A percentile compares a stretch with the other conserved stretches of the same genome.
These are phyloP conservation scores for Chalciporus chontae DNA, from an alignment of 768 basidiomycete species.

Conservation along the genomic window DNA sequence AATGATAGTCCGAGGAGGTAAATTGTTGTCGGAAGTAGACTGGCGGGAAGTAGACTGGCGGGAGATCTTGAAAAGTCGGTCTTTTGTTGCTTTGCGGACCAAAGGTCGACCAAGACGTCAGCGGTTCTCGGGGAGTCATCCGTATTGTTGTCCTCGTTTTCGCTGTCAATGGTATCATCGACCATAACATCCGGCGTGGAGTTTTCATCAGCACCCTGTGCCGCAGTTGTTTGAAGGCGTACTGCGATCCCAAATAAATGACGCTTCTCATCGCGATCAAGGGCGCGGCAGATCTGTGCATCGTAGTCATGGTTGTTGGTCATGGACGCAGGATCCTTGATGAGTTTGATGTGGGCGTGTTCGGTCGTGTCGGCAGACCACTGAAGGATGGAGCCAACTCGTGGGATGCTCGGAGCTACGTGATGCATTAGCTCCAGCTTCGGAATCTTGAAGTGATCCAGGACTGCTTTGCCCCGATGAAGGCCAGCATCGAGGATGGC, in stretches of 20 bases:
- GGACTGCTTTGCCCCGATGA: conserved; percentile 22
- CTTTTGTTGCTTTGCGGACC: no score
- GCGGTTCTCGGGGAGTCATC: no score
- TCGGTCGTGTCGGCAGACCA: conserved; percentile 19
- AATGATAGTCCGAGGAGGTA: neutral
- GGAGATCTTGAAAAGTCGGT: no score
- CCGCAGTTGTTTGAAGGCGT: no score
- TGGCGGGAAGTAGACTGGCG: no score
- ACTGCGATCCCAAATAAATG: conserved; percentile 4
- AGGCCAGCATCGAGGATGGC: conserved; percentile 30
- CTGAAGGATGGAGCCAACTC: conserved; percentile 25
- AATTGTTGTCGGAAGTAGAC: neutral
- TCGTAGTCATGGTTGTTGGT: conserved; percentile 25
- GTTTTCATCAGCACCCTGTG: no score
- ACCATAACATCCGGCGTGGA: no score
- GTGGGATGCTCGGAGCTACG: conserved; percentile 27
- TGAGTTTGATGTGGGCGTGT: conserved; percentile 29
- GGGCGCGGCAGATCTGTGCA: conserved; percentile 31
- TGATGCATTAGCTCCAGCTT: conserved; percentile 41
- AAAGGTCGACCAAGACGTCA: no score
- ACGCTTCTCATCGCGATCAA: conserved; percentile 30
- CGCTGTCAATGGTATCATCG: no score
- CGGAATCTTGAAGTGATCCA: conserved; percentile 38
- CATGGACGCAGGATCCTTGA: conserved; percentile 31
- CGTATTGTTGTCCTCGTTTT: no score